Conservation (phyloP, 805 yeast genomes). For the Suhomyces sp. region DNA sequence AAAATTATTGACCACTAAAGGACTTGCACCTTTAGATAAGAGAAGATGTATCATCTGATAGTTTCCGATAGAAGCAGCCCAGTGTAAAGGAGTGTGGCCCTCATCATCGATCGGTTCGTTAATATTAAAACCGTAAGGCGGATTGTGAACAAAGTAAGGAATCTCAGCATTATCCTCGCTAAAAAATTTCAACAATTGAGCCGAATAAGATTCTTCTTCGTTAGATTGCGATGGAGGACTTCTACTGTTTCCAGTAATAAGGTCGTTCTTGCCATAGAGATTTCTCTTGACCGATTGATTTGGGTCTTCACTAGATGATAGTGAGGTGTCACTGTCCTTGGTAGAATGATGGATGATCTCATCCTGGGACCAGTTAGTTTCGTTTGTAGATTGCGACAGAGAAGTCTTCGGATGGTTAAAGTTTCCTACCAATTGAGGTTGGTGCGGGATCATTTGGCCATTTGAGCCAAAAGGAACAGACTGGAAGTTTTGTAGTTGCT, state of each 20-base stretch:
- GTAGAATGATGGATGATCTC: constrained; percentile 19
- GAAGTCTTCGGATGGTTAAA: constrained; percentile 14
- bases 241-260: background rate
- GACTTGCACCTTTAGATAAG: constrained; percentile 70
- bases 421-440: constrained; percentile 16
- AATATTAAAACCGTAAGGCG: constrained; percentile 64
- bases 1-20: constrained; percentile 47
- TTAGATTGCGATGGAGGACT: constrained; percentile 36
- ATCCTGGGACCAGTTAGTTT: constrained; percentile 46
- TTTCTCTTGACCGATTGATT: constrained; percentile 2
- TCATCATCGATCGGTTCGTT: constrained; percentile 86
- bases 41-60: constrained; percentile 72
- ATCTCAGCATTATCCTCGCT: constrained; percentile 44
- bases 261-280: background rate
- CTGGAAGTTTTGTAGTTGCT: constrained; percentile 5
- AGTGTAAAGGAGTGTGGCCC: constrained; percentile 91
- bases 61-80: constrained; percentile 97
- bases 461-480: background rate
- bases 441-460: constrained; percentile 7
- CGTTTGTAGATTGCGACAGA: constrained; percentile 39
- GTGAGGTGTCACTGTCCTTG: constrained; percentile 41
- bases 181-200: constrained; percentile 40
- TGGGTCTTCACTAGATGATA: constrained; percentile 28
- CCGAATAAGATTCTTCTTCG: constrained; percentile 41
- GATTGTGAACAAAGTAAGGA: constrained; percentile 63